Base-by-base conservation (phyloP, 768 basidiomycete genomes). In the Lactarius tabidus region DNA sequence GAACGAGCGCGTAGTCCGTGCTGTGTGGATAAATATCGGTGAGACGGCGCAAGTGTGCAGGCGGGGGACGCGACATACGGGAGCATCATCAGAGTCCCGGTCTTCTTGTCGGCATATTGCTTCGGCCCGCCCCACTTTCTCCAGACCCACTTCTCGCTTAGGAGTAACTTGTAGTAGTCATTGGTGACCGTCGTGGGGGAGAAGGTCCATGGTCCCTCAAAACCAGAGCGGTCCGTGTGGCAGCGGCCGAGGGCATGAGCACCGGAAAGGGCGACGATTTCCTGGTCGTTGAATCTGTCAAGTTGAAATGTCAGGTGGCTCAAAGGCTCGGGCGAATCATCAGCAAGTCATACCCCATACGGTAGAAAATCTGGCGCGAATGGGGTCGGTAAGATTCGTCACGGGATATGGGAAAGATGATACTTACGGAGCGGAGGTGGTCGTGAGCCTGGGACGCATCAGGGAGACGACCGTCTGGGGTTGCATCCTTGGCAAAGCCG, bases 241-340 rank as follows among this genome's bases (percentile, higher is more conserved):
- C 94, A 96, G 74, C 96, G 91, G 28, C 97, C 96, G 53, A 99
- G 86, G 64, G 94, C 95, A 73, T 99, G 96, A 41, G 93, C 95
- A 67, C 96, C 96, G 28, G 85, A 85, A 69, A 98, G 90, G 62
- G 93, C 93, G 66, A 97, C 95, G 57, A 98, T 98, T 79, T 98
- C 96, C 77, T 92, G 93, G 77, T 99, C 96, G 74, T 94, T 90
- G 82, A 98, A 95, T 60, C 90, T 72, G 53, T 1, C 26, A n/a
- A 56, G 17, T 29, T 17, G 9, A 26, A 8, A 5, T n/a, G 39
- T 63, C 57, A 48, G 51, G 31, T 3, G 31, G 57, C 2, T n/a
- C 38, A 8, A 48, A 26, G 23, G 4, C 23, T 58, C 28, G 48
- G 31, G 35, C 10, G 53, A 39, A 23, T 35, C 4, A 23, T 35